These are phyloP conservation scores for Podospora tetraspora DNA, from an alignment of 495 filamentous ascomycete species.

Conservation along the genomic window DNA sequence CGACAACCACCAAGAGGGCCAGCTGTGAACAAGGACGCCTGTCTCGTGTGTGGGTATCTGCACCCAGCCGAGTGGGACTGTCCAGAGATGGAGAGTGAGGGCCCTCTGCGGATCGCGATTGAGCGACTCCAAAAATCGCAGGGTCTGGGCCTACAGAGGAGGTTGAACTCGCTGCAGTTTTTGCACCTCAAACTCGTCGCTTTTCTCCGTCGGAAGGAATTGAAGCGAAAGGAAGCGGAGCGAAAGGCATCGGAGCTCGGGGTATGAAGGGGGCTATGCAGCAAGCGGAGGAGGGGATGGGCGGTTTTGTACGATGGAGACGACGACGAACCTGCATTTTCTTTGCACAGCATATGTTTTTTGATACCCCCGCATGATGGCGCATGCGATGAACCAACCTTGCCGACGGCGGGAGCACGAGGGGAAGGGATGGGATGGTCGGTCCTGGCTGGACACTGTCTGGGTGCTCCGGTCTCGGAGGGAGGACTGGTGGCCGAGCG, in stretches of 20 bases:
- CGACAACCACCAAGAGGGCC: constrained; percentile 8
- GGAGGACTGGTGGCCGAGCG: neutral
- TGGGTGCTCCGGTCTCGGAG: neutral
- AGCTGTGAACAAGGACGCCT: constrained; percentile 18
- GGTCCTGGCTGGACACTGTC: neutral
- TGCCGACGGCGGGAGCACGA: neutral
- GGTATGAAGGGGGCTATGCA: neutral
- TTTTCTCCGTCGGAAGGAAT: neutral
- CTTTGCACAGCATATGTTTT: neutral
- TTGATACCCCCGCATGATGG: neutral
- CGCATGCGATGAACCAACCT: neutral
- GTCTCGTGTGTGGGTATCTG: constrained; percentile 29
- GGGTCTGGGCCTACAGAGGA: neutral
- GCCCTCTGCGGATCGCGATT: constrained; percentile 24
- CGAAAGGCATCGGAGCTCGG: neutral
- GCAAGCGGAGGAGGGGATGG: neutral
- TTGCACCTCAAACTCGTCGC: neutral
- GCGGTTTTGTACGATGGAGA: neutral
- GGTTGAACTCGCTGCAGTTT: neutral
- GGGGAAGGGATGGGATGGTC: neutral
- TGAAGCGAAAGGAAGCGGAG: no score
- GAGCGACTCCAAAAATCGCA: constrained; percentile 15
- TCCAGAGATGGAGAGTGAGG: constrained; percentile 29
- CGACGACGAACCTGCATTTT: neutral
- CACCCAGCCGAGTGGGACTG: constrained; percentile 28